phyloP scores from a whole-genome alignment of 108 stramenopile species.

The Schizochytrium sp. region DNA sequence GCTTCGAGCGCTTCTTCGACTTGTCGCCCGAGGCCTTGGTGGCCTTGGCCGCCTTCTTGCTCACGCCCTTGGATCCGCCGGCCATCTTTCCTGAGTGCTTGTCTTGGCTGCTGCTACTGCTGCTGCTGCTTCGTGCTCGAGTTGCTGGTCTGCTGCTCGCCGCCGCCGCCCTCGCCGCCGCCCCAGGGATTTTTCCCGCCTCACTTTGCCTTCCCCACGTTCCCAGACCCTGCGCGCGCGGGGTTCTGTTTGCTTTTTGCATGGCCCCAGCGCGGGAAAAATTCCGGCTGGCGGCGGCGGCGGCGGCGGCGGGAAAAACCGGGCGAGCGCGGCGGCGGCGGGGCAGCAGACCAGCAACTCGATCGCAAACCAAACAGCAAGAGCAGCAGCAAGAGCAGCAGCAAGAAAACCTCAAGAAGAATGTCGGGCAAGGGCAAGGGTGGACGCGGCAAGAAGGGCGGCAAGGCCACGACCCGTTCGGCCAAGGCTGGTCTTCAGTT shows the following conservation, averaged over 20 bases:
- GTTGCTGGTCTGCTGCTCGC: not conserved
- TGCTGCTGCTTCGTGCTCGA: too few relatives aligned
- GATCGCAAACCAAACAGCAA: not conserved
- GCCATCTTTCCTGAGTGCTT: slow-evolving; percentile 23
- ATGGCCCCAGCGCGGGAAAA: not conserved
- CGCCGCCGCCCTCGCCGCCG: not conserved
- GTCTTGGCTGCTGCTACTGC: not conserved
- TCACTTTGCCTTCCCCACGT: not conserved
- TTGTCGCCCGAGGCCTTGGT: not conserved
- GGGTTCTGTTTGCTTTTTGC: not conserved
- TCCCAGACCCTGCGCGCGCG: not conserved
- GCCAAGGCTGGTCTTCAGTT: slow-evolving; percentile 92
- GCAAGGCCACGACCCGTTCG: slow-evolving; percentile 59
- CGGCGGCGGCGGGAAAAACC: slow-evolving; percentile 73
- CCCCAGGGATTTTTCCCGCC: not conserved
- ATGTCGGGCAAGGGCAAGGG: slow-evolving; percentile 67
- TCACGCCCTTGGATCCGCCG: not conserved
- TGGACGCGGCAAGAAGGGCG: slow-evolving; percentile 61
- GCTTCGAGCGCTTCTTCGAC: slow-evolving; percentile 56
- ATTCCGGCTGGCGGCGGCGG: too few relatives aligned
- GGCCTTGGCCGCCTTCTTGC: not conserved
- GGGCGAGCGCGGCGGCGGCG: slow-evolving; percentile 52
- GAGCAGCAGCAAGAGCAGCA: not conserved
- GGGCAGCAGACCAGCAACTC: slow-evolving; percentile 19
- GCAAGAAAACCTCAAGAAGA: not conserved